Conservation (phyloP, 306 rosid species). For the Inga leiocalycina region DNA sequence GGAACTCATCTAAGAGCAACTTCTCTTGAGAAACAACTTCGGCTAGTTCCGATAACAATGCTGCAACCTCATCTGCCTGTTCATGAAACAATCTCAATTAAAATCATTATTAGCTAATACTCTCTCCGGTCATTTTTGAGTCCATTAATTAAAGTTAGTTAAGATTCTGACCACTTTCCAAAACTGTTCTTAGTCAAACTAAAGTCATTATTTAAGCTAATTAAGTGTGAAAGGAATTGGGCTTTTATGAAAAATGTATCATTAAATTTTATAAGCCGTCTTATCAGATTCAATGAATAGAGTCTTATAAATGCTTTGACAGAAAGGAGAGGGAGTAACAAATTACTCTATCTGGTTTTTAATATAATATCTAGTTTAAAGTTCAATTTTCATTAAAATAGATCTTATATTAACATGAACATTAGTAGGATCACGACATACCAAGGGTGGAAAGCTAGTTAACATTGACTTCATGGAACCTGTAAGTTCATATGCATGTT, state of each 20-base stretch:
- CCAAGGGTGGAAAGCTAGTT: slow-evolving; percentile 43
- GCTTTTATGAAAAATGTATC: neutral
- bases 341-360: no score
- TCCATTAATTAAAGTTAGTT: no score
- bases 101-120: neutral
- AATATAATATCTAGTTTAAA: no score
- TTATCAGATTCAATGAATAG: neutral
- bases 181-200: no score
- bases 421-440: slow-evolving; percentile 28
- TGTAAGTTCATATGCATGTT: slow-evolving; percentile 53
- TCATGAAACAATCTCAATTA: slow-evolving; percentile 7
- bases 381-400: no score
- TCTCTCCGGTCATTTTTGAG: neutral
- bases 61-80: slow-evolving; percentile 55
- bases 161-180: neutral
- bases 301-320: neutral
- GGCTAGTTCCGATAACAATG: slow-evolving; percentile 60
- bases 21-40: slow-evolving; percentile 63
- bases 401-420: neutral
- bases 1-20: slow-evolving; percentile 58
- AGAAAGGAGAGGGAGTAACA: neutral
- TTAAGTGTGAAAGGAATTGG: neutral
- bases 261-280: no score
- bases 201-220: no score
- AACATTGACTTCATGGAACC: slow-evolving; percentile 49